Evolutionary conservation across 352 stramenopile species (phyloP).

Genomic region (Phytophthora sansomeana): DNA sequence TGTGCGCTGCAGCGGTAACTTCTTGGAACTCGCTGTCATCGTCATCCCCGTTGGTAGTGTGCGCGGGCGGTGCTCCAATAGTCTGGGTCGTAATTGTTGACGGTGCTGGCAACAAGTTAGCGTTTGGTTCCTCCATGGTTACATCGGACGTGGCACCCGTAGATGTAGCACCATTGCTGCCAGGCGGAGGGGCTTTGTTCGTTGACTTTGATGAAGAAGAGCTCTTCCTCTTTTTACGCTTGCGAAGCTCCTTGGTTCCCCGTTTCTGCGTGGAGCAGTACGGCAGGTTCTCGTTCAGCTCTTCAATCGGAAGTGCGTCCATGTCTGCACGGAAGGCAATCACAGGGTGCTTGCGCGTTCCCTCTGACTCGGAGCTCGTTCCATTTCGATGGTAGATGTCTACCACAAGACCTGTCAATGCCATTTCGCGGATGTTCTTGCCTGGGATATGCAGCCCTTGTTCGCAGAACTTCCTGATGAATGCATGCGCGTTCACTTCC

Average conservation of each 20-base stretch:
- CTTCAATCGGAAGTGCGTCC: constrained; percentile 94
- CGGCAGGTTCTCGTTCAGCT: constrained; percentile 80
- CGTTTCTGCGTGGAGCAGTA: constrained; percentile 83
- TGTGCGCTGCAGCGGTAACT: constrained; percentile 77
- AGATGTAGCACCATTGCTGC: constrained; percentile 15
- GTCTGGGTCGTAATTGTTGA: constrained; percentile 38
- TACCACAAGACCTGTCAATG: constrained; percentile 90
- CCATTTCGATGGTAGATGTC: constrained; percentile 88
- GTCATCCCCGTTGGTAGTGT: constrained; percentile 49
- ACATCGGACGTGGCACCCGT: constrained; percentile 25
- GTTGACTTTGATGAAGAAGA: constrained; percentile 15
- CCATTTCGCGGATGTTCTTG: constrained; percentile 78
- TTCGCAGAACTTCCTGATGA: constrained; percentile 87
- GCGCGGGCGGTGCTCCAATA: constrained; percentile 26
- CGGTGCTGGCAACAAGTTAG: constrained; percentile 24
- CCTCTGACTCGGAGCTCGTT: constrained; percentile 48
- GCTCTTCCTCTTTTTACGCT: constrained; percentile 76
- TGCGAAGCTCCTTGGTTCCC: constrained; percentile 56
- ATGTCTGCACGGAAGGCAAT: constrained; percentile 96
- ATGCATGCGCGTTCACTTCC: constrained; percentile 88
- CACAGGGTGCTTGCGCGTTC: constrained; percentile 79
- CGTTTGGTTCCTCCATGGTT: constrained; percentile 20
- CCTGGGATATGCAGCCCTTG: constrained; percentile 78
- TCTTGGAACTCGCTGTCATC: constrained; percentile 36
- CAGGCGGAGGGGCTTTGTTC: not conserved